Conservation (phyloP, 2,329 filamentous ascomycete species). For the Cytospora chrysosperma region DNA sequence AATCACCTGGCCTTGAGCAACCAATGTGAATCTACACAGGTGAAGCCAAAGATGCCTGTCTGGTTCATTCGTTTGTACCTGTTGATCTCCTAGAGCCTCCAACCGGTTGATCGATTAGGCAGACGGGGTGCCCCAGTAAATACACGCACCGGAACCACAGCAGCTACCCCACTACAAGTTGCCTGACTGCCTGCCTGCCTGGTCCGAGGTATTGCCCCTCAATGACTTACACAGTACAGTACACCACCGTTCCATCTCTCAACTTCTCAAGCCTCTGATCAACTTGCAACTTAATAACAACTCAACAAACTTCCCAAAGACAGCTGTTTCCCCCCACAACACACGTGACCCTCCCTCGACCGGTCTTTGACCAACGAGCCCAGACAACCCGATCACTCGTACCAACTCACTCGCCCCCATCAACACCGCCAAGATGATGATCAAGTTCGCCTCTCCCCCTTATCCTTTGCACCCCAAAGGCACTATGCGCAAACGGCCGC, state of each 20-base stretch:
- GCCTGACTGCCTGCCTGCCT: not conserved
- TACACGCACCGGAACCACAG: not conserved
- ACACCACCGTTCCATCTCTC: constrained; percentile 30
- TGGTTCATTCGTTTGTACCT: not conserved
- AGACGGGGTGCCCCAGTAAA: not conserved
- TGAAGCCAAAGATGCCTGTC: not conserved
- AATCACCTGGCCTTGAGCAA: not conserved
- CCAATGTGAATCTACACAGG: not conserved
- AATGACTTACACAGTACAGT: constrained; percentile 33
- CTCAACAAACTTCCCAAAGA: not conserved
- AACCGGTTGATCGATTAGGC: not conserved
- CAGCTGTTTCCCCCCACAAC: not conserved
- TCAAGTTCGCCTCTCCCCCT: constrained; percentile 46
- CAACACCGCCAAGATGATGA: constrained; percentile 41
- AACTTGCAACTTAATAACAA: not conserved
- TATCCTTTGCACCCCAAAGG: constrained; percentile 3
- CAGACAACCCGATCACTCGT: not conserved
- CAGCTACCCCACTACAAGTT: not conserved
- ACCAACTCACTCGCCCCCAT: not conserved
- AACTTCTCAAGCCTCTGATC: not conserved
- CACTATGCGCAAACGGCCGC: not conserved
- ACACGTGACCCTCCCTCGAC: not conserved
- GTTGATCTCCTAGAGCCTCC: too few relatives aligned
- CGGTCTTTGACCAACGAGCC: not conserved
- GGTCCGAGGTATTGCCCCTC: not conserved